phyloP scores from a whole-genome alignment of 306 rosid species.

The Castanopsis chinensis region DNA sequence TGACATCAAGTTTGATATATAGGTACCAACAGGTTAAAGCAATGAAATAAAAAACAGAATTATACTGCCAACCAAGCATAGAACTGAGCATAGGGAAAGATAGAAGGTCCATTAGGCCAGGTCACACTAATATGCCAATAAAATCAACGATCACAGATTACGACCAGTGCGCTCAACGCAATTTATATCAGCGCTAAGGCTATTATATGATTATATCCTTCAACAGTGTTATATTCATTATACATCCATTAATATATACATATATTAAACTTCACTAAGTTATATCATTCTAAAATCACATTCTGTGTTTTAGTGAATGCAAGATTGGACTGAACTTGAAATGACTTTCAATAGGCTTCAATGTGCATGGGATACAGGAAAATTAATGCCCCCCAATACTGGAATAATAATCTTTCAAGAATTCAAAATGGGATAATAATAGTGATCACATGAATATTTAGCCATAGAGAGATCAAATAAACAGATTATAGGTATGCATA shows the following conservation, averaged over 20 bases:
- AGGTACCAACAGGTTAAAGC: not conserved
- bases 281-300: not conserved
- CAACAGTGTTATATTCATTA: not conserved
- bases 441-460: not conserved
- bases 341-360: not conserved
- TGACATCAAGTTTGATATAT: not conserved
- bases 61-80: not conserved
- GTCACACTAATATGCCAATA: not conserved
- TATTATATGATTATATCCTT: not conserved
- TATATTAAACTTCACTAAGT: not conserved
- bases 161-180: not conserved
- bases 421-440: not conserved
- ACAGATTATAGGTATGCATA: slow-evolving; percentile 6
- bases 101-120: not conserved
- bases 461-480: not conserved
- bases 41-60: not conserved
- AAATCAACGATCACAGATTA: not conserved
- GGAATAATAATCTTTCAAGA: not conserved
- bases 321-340: not conserved
- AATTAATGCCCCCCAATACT: not conserved
- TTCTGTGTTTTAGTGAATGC: not conserved
- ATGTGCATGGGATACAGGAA: not conserved
- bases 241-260: too few species aligned
- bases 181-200: not conserved
- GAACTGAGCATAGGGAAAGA: not conserved